These are phyloP conservation scores for Nicotiana benthamiana DNA, from an alignment of 257 asterid species.

Conservation along the genomic window DNA sequence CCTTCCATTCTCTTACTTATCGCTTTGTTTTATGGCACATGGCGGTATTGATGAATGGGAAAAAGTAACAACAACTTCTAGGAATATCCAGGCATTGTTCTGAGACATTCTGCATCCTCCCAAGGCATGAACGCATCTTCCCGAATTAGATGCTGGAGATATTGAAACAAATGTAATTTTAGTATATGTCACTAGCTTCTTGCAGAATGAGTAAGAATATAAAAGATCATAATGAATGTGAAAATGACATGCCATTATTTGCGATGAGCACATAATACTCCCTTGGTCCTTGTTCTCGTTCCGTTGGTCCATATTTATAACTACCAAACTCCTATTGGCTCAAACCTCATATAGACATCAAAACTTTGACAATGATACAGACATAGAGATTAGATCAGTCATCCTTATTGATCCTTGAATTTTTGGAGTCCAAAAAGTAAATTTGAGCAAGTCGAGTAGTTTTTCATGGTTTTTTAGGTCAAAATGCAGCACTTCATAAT, in stretches of 20 bases:
- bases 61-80: constrained; percentile 3
- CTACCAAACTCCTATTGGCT: neutral
- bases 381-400: neutral
- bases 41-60: neutral
- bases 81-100: neutral
- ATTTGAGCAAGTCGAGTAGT: neutral
- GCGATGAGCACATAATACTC: neutral
- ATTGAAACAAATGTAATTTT: neutral
- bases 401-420: neutral
- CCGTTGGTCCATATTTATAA: neutral
- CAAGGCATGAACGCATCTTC: constrained; percentile 24
- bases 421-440: neutral
- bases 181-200: neutral
- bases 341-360: constrained; percentile 2
- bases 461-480: neutral
- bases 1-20: neutral
- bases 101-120: constrained; percentile 15
- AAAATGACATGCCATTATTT: neutral
- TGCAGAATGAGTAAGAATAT: neutral
- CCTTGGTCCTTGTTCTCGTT: neutral
- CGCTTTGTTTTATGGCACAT: neutral
- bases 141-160: constrained; percentile 12
- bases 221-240: neutral
- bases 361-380: neutral
- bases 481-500: neutral